Percentiles rank a stretch among this genome's conserved stretches.
These are phyloP conservation scores for Cyberlindnera xylosilytica DNA, from an alignment of 805 yeast genomes.

Conservation along the genomic window DNA sequence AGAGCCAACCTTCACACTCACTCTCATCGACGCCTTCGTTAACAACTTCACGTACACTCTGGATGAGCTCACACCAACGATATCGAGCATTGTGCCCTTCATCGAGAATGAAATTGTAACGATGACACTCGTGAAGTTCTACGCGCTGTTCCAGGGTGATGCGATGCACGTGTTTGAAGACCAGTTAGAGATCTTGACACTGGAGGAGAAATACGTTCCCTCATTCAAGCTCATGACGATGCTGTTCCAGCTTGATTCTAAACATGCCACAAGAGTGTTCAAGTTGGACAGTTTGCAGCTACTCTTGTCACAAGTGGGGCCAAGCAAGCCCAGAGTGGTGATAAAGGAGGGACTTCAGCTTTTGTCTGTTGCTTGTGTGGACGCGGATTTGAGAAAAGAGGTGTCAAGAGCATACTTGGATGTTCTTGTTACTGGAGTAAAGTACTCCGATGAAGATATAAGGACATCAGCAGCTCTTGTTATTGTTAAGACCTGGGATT, in stretches of 20 bases:
- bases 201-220: constrained; percentile 25
- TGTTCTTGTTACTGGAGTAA: constrained; percentile 38
- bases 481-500: constrained; percentile 56
- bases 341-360: constrained; percentile 31
- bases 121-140: constrained; percentile 16
- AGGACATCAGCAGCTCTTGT: constrained; percentile 41
- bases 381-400: constrained; percentile 45
- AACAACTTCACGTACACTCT: constrained; percentile 25
- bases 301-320: constrained; percentile 19
- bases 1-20: neutral
- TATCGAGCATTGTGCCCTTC: constrained; percentile 13
- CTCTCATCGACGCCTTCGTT: constrained; percentile 27
- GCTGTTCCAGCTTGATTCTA: constrained; percentile 15
- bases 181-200: constrained; percentile 18
- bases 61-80: constrained; percentile 11
- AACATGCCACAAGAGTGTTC: constrained; percentile 21
- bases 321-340: constrained; percentile 10
- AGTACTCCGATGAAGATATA: constrained; percentile 18
- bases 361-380: constrained; percentile 47
- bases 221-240: constrained; percentile 21
- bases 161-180: constrained; percentile 17
- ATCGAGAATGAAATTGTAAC: constrained; percentile 12
- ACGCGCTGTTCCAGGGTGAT: constrained; percentile 8
- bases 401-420: constrained; percentile 43
- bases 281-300: constrained; percentile 27